These are phyloP conservation scores for Cyberlindnera lachancei DNA, from an alignment of 805 yeast genomes.

Conservation along the genomic window DNA sequence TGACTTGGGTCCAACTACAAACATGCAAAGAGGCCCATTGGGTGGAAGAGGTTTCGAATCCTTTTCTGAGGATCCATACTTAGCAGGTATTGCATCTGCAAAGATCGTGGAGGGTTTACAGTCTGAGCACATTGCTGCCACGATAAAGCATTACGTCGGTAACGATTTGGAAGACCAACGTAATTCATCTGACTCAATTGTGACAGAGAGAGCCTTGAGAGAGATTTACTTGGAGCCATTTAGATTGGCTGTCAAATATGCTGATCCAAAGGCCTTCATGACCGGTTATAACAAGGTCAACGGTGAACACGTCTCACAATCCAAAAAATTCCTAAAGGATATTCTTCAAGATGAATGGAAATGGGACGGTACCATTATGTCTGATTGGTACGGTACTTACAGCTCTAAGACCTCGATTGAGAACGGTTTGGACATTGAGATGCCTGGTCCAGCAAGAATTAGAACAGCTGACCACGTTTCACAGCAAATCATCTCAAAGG, in stretches of 20 bases:
- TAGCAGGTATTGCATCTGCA: slow-evolving; percentile 41
- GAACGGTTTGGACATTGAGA: slow-evolving; percentile 56
- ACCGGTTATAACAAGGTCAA: slow-evolving; percentile 57
- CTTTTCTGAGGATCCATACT: slow-evolving; percentile 53
- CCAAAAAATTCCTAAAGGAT: slow-evolving; percentile 34
- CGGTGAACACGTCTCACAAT: slow-evolving; percentile 50
- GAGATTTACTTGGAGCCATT: slow-evolving; percentile 60
- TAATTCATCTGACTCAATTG: slow-evolving; percentile 36
- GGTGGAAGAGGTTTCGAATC: slow-evolving; percentile 62
- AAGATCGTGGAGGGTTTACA: slow-evolving; percentile 49
- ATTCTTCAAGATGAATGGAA: slow-evolving; percentile 50
- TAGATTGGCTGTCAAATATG: slow-evolving; percentile 45
- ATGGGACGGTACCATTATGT: slow-evolving; percentile 49
- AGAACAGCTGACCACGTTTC: slow-evolving; percentile 29
- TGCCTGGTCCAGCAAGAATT: slow-evolving; percentile 58
- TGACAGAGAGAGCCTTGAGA: slow-evolving; percentile 55
- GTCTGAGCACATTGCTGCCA: slow-evolving; percentile 40
- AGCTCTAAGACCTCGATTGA: slow-evolving; percentile 38
- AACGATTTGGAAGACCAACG: slow-evolving; percentile 58
- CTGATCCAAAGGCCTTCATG: slow-evolving; percentile 52
- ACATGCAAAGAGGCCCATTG: slow-evolving; percentile 48
- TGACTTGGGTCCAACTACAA: slow-evolving; percentile 42
- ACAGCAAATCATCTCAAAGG: slow-evolving; percentile 36
- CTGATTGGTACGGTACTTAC: slow-evolving; percentile 60
- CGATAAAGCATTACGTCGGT: slow-evolving; percentile 55